A percentile compares a stretch with the other conserved stretches of the same genome.
Evolutionary conservation across 495 filamentous ascomycete species (phyloP).

Genomic region (Xylaria palmicola): DNA sequence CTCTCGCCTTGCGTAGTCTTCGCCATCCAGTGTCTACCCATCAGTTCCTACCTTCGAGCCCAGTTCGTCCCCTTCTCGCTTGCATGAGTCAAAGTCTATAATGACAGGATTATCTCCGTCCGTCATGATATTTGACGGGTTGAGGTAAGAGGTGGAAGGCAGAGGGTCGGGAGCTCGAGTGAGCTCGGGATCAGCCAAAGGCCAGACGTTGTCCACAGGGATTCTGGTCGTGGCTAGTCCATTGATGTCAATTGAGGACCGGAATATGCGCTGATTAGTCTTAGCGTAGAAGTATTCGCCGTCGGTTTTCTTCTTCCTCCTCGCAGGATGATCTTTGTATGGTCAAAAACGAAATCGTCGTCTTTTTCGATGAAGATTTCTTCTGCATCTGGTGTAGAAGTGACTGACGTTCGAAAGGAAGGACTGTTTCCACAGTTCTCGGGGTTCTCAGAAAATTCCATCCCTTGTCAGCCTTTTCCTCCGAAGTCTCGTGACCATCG

Average conservation of each 20-base stretch:
- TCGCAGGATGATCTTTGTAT: background rate
- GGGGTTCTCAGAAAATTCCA: too few relatives aligned
- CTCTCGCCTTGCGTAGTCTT: background rate
- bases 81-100: constrained; percentile 44
- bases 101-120: constrained; percentile 33
- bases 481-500: too few relatives aligned
- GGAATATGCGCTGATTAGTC: background rate
- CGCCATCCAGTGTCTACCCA: background rate
- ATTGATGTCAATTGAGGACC: background rate
- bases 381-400: too few relatives aligned
- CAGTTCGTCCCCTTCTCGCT: constrained; percentile 24
- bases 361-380: too few relatives aligned
- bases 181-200: background rate
- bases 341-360: too few relatives aligned
- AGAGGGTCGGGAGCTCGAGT: constrained; percentile 5
- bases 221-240: background rate
- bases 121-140: constrained; percentile 35
- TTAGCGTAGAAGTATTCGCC: constrained; percentile 10
- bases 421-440: too few relatives aligned
- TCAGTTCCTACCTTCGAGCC: constrained; percentile 23
- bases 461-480: too few relatives aligned
- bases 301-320: too few relatives aligned
- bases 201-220: constrained; percentile 1
- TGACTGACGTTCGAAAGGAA: too few relatives aligned
- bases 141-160: constrained; percentile 14